Evolutionary conservation across 441 rosid genomes (phyloP).

Genomic region (Metrosideros polymorpha): DNA sequence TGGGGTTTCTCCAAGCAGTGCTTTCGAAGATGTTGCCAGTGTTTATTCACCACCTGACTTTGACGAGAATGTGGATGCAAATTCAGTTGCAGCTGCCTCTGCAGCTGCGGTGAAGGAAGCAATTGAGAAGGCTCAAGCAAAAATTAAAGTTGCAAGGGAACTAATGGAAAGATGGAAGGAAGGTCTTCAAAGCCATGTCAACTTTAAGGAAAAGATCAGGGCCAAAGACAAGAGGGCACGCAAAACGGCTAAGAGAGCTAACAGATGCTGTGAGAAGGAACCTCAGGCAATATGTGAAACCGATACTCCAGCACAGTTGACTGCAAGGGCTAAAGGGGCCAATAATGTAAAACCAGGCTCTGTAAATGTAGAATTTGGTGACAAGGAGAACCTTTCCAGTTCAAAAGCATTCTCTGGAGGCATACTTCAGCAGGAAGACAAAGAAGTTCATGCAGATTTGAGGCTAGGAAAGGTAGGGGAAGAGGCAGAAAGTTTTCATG

Average conservation of each 20-base stretch:
- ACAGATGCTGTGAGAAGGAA: slow-evolving; percentile 12
- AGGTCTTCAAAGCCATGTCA: slow-evolving; percentile 36
- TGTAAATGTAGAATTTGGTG: slow-evolving; percentile 8
- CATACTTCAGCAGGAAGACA: neutral
- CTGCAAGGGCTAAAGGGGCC: neutral
- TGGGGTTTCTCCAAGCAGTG: slow-evolving; percentile 21
- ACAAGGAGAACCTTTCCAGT: slow-evolving; percentile 1
- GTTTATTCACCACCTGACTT: slow-evolving; percentile 51
- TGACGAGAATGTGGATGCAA: slow-evolving; percentile 63
- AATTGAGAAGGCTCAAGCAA: slow-evolving; percentile 77
- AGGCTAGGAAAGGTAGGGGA: slow-evolving; percentile 8
- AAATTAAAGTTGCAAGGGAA: slow-evolving; percentile 66
- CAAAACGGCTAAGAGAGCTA: slow-evolving; percentile 16
- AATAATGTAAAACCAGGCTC: slow-evolving; percentile 9
- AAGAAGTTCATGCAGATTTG: neutral
- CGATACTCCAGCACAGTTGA: slow-evolving; percentile 7
- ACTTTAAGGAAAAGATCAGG: slow-evolving; percentile 17
- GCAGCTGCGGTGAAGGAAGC: slow-evolving; percentile 91
- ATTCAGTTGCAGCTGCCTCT: slow-evolving; percentile 81
- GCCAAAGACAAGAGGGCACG: slow-evolving; percentile 17
- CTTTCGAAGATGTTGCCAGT: slow-evolving; percentile 26
- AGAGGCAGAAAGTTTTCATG: neutral
- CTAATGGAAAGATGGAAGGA: slow-evolving; percentile 65
- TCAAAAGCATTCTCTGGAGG: slow-evolving; percentile 10
- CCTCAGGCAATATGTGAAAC: slow-evolving; percentile 11